Conservation (phyloP, 345 rosid genomes). For the Eucalyptus cloeziana region DNA sequence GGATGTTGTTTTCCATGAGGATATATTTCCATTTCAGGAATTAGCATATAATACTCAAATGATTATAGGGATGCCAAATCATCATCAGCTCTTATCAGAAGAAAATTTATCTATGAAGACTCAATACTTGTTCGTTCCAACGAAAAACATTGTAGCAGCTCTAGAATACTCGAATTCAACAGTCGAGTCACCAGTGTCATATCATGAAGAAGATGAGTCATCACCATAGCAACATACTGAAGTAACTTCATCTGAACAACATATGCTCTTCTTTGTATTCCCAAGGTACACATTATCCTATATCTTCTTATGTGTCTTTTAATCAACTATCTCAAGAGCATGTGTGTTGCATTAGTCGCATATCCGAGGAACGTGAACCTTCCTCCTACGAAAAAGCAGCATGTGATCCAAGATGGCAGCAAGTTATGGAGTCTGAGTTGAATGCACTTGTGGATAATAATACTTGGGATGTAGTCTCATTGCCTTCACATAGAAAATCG, state of each 20-base stretch:
- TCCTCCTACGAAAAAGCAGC: not conserved
- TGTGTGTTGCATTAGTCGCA: not conserved
- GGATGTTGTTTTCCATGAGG: not conserved
- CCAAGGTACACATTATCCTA: not conserved
- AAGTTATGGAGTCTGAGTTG: not conserved
- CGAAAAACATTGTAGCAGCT: rapidly evolving
- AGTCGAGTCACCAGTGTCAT: rapidly evolving
- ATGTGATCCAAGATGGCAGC: not conserved
- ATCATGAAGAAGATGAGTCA: not conserved
- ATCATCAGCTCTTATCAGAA: rapidly evolving
- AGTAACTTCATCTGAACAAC: not conserved
- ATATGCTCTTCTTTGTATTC: not conserved
- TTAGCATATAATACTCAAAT: not conserved
- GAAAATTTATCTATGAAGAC: not conserved
- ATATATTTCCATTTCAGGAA: not conserved
- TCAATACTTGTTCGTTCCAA: not conserved
- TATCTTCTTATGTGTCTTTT: not conserved
- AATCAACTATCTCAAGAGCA: not conserved
- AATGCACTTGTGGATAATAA: not conserved
- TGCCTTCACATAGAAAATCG: not conserved
- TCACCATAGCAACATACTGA: not conserved
- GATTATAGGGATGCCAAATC: too few relatives aligned
- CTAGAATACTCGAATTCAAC: not conserved
- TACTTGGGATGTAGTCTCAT: rapidly evolving
- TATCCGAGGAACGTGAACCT: not conserved